Evolutionary conservation across 2,329 filamentous ascomycete species (phyloP), one percentile per base, ranked within the genome.

Genomic region (Ophiostoma fasciatum): DNA sequence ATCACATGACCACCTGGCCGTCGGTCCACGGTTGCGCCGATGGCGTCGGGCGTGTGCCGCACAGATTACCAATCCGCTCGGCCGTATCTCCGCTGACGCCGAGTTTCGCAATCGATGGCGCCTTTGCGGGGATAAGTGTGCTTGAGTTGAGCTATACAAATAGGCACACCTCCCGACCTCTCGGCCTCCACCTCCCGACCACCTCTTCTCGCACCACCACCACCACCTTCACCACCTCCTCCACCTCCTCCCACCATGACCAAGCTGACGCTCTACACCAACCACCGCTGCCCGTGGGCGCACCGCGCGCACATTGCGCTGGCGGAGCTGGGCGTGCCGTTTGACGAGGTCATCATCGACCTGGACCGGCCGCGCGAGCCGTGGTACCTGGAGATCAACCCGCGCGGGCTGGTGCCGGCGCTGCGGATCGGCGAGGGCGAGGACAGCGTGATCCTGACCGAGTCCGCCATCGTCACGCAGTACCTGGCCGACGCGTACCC

Each of bases 361-460:
- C 64, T 90, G 31, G 55, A 59, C 46, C 67, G 57, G 9, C 82
- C 82, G 0, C 73, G 82, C 9, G 74, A 78, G 20, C 62, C 70
- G 26, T 82, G 77, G 63, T 90, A 88, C 52, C 68, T 90, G 8
- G 62, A 76, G 35, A 60, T 90, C 51, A 87, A 88, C 60, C 81
- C 82, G 45, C 74, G 81, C 38, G 83, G 83, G 12, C 70, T 85
- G 4, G 81, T 90, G 5, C 82, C 83, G 1, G 60, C 74, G 0
- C 58, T 90, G 38, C 66, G 69, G 18, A 78, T 79, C 61, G 65
- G 73, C 43, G 66, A 63, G 8, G 23, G 23, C 23, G 4, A 25
- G 23, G 11, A 10, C 8, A 13, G 11, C 42, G 65, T 79, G 43
- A 77, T 82, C 51, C 63, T 90, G 49, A 74, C 70, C 36, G 82